Percentiles rank a stretch among this genome's conserved stretches.
These are phyloP conservation scores for Pseudophaeomoniella oleicola DNA, from an alignment of 2,329 filamentous ascomycete genomes.

Conservation along the genomic window DNA sequence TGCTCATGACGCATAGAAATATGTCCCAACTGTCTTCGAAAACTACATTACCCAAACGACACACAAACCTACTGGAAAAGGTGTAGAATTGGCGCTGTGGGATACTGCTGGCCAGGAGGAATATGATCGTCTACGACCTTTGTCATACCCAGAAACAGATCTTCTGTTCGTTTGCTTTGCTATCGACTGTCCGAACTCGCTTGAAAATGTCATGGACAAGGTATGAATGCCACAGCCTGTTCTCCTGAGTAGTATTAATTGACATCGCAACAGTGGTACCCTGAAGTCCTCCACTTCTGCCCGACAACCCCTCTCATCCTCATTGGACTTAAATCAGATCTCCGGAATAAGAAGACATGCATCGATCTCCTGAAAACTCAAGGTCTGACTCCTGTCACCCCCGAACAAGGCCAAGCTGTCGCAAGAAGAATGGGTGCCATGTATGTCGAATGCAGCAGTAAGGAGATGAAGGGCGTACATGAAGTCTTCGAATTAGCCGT, in stretches of 20 bases:
- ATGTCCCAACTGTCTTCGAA: slow-evolving; percentile 96
- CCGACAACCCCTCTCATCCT: slow-evolving; percentile 93
- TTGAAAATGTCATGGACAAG: slow-evolving; percentile 99
- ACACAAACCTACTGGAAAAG: slow-evolving; percentile 78
- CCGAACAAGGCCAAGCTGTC: slow-evolving; percentile 74
- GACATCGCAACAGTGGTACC: slow-evolving; percentile 66
- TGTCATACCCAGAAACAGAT: slow-evolving; percentile 97
- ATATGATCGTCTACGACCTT: slow-evolving; percentile 86
- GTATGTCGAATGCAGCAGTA: slow-evolving; percentile 98
- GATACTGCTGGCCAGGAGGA: slow-evolving; percentile 98
- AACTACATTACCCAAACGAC: slow-evolving; percentile 98
- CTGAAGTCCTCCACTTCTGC: slow-evolving; percentile 97
- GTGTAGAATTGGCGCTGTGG: slow-evolving; percentile 92
- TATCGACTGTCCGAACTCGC: slow-evolving; percentile 93
- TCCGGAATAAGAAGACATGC: slow-evolving; percentile 87
- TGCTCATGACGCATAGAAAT: slow-evolving; percentile 57
- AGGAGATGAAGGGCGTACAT: slow-evolving; percentile 90
- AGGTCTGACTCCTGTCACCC: slow-evolving; percentile 85
- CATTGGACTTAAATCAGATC: slow-evolving; percentile 90
- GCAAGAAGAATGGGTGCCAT: slow-evolving; percentile 85
- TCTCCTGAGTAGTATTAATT: background rate
- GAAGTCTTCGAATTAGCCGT: slow-evolving; percentile 92
- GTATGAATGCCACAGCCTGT: slow-evolving; percentile 33
- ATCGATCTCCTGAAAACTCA: slow-evolving; percentile 98
- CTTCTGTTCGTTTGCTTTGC: slow-evolving; percentile 98